Conservation (phyloP, 805 yeast genomes). For the Pichia manshurica region DNA sequence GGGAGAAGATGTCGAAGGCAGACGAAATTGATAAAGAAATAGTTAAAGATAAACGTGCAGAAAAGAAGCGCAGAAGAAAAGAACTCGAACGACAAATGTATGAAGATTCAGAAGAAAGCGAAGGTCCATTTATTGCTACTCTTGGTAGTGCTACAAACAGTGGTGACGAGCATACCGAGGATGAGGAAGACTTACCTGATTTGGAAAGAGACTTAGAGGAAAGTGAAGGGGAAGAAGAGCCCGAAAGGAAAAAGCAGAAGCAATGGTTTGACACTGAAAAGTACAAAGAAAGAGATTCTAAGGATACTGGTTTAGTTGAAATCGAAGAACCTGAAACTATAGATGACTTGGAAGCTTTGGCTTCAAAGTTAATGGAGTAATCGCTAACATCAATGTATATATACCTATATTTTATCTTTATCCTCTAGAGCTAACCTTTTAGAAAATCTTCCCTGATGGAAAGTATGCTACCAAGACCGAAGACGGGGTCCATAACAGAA, state of each 20-base stretch:
- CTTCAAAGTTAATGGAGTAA: slow-evolving; percentile 38
- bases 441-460: too few species aligned
- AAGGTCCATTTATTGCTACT: slow-evolving; percentile 24
- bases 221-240: slow-evolving; percentile 19
- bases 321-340: slow-evolving; percentile 84
- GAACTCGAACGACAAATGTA: slow-evolving; percentile 59
- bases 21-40: slow-evolving; percentile 74
- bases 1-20: slow-evolving; percentile 58
- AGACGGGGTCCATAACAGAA: too few species aligned
- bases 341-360: slow-evolving; percentile 89
- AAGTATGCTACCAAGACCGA: too few species aligned
- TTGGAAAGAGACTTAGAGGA: slow-evolving; percentile 11
- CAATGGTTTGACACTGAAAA: slow-evolving; percentile 45
- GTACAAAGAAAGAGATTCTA: slow-evolving; percentile 19
- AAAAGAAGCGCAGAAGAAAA: slow-evolving; percentile 82
- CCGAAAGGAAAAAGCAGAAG: slow-evolving; percentile 33
- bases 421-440: too few species aligned
- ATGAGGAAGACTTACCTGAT: background rate
- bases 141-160: slow-evolving; percentile 21
- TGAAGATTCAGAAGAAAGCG: slow-evolving; percentile 32
- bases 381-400: too few species aligned
- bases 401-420: too few species aligned
- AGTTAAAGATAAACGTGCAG: slow-evolving; percentile 73
- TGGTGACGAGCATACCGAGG: slow-evolving; percentile 13
- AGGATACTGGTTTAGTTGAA: slow-evolving; percentile 47